A percentile compares a stretch with the other conserved stretches of the same genome.
Conservation (phyloP, 2,329 filamentous ascomycete species). For the Colletotrichum somersetense region DNA sequence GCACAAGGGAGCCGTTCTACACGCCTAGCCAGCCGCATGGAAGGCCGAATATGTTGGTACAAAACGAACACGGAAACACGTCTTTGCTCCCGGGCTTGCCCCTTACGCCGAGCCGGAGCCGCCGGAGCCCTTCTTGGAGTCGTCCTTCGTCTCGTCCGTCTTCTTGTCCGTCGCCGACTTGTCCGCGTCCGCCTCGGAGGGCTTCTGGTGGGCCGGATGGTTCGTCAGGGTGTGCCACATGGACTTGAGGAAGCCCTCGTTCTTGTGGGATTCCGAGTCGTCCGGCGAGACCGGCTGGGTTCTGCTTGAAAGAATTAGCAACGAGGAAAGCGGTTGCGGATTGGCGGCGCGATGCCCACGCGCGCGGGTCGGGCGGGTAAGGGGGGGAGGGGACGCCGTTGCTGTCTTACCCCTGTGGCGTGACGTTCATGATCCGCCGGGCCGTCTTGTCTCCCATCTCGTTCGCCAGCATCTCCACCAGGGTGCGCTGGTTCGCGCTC, state of each 20-base stretch:
- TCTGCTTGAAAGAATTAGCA: slow-evolving; percentile 32
- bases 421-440: slow-evolving; percentile 90
- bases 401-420: slow-evolving; percentile 62
- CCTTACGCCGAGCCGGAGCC: slow-evolving; percentile 50
- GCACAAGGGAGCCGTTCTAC: slow-evolving; percentile 17
- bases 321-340: not conserved
- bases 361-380: not conserved
- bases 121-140: slow-evolving; percentile 50
- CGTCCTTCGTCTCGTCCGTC: slow-evolving; percentile 44
- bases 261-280: slow-evolving; percentile 70
- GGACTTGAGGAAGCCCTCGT: slow-evolving; percentile 91
- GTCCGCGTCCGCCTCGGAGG: slow-evolving; percentile 46
- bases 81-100: not conserved
- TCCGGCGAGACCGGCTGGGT: slow-evolving; percentile 43
- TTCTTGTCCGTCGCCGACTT: slow-evolving; percentile 43
- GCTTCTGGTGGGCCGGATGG: slow-evolving; percentile 68
- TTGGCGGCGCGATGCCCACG: not conserved
- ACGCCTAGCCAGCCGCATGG: slow-evolving; percentile 14
- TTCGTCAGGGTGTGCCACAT: slow-evolving; percentile 95
- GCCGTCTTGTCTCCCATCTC: slow-evolving; percentile 95
- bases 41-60: slow-evolving; percentile 44
- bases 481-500: slow-evolving; percentile 88
- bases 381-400: not conserved
- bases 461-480: slow-evolving; percentile 95
- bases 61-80: slow-evolving; percentile 9